Base-by-base conservation (phyloP, 805 yeast species). In the Starmerella asiatica region DNA sequence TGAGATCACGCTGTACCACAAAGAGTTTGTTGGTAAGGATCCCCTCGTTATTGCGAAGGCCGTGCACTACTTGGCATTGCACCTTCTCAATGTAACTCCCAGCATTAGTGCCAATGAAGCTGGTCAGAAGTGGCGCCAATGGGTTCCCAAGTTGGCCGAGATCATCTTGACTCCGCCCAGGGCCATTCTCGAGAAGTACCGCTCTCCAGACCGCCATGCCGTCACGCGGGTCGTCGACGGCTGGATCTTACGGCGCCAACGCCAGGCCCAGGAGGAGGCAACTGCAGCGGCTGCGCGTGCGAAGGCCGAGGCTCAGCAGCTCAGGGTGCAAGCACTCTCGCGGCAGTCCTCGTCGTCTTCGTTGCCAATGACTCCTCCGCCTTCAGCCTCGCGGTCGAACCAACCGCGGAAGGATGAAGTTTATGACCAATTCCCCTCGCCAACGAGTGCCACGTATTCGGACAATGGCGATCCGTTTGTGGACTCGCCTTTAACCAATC, bases 141-240 rank as follows among this genome's bases (percentile, higher is more conserved):
- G 50, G 50, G 37, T 45, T 19, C 41, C 44, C 21, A 42, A 42
- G 18, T 50, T 64, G 27, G 51, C 53, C 31, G 61, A 61, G 46
- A 47, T 56, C 43, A 52, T 63, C 46, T 53, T 55, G 44, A 38
- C 53, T 26, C 63, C 62, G 8, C 59, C 61, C 15, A 53, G 55
- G 44, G 56, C 59, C 19, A 50, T 66, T 34, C 56, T 47, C 34
- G 58, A 64, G 49, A 66, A 59, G 54, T 63, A 60, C 57, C 51
- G 61, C 32, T 45, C 51, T 36, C 48, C 47, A 39, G 50, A 54
- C 19, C 47, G 48, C 36, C 48, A 50, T 29, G 55, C 60, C 40
- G 63, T 56, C 30, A 48, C 61, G 36, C 54, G 53, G 29, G 44
- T 55, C 26, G 62, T 62, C 16, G 45, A 47, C 28, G 45, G 47